Evolutionary conservation across 2,329 filamentous ascomycete species (phyloP).

Genomic region (Paecilomyces niveus): DNA sequence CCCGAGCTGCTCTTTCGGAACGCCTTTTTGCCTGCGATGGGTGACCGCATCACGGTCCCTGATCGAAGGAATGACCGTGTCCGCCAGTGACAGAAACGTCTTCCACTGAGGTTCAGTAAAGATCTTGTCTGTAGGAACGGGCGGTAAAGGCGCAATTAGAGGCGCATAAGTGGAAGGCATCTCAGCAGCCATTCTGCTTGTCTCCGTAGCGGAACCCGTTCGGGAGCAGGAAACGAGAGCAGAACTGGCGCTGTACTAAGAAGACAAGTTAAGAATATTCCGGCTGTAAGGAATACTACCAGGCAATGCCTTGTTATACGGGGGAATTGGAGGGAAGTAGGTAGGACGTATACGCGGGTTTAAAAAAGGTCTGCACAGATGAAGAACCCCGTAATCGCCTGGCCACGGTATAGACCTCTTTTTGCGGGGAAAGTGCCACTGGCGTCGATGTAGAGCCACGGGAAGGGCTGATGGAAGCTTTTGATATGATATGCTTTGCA

Average conservation of each 20-base stretch:
- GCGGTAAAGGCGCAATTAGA: slow-evolving; percentile 40
- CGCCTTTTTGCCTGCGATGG: slow-evolving; percentile 27
- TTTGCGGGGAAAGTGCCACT: neutral
- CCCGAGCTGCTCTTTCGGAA: slow-evolving; percentile 36
- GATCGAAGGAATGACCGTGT: slow-evolving; percentile 51
- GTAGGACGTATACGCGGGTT: neutral
- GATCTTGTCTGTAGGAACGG: slow-evolving; percentile 40
- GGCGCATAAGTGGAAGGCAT: slow-evolving; percentile 17
- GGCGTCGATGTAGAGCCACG: neutral
- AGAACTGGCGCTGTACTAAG: neutral
- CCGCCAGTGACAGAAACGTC: slow-evolving; percentile 50
- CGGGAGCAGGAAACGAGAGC: neutral
- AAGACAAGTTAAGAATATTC: neutral
- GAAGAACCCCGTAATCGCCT: neutral
- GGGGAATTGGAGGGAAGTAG: neutral
- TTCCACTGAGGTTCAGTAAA: slow-evolving; percentile 53
- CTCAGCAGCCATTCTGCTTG: neutral
- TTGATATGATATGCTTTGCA: neutral
- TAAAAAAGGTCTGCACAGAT: neutral
- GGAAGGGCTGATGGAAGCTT: neutral
- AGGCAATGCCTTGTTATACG: neutral
- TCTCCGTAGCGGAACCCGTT: neutral
- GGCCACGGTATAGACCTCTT: neutral
- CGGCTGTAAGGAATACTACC: neutral
- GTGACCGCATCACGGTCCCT: slow-evolving; percentile 30